Base-by-base conservation (phyloP, 2,329 filamentous ascomycete species). In the Bipolaris cookei region DNA sequence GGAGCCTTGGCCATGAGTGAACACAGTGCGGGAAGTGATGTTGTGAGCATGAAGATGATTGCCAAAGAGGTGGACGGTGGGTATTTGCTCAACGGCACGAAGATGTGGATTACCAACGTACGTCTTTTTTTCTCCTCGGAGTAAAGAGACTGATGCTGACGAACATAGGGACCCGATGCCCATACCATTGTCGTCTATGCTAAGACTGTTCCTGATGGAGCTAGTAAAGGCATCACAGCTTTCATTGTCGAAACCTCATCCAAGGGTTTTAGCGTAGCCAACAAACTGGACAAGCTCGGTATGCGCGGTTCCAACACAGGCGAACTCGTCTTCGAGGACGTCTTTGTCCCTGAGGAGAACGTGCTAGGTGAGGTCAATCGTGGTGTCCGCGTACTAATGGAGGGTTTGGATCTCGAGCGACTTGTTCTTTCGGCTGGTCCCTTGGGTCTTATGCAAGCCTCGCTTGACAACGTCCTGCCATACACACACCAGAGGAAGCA, bases 51-150 rank as follows among this genome's bases (percentile, higher is more conserved):
- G 94, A 91, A 93, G 75, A 96, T 89, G 42, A 89, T 86, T 3
- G 94, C 93, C 0, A 90, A 86, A 74, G 83, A 86, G 62, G 90
- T 91, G 10, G 90, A 95, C 68, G 93, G 92, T 34, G 94, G 94
- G 25, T 97, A 90, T 76, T 61, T 93, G 18, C 81, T 99, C 53
- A 92, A 93, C 71, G 94, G 93, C 30, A 91, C 89, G 59, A 97
- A 99, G 83, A 97, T 98, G 94, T 99, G 94, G 94, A 99, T 99
- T 75, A 99, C 94, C 61, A 99, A 99, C 78, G 91, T 84, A 65
- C 41, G 77, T 68, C 16, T n/a, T 8, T n/a, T 18, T 14, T 3
- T 14, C 37, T 28, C 3, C 11, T 13, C 5, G 28, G 7, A 11
- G n/a, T n/a, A 6, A 28, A 2, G 18, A 14, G 13, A 6, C 42